Conservation (phyloP, 2,329 filamentous ascomycete species). For the Dactylellina sp. region DNA sequence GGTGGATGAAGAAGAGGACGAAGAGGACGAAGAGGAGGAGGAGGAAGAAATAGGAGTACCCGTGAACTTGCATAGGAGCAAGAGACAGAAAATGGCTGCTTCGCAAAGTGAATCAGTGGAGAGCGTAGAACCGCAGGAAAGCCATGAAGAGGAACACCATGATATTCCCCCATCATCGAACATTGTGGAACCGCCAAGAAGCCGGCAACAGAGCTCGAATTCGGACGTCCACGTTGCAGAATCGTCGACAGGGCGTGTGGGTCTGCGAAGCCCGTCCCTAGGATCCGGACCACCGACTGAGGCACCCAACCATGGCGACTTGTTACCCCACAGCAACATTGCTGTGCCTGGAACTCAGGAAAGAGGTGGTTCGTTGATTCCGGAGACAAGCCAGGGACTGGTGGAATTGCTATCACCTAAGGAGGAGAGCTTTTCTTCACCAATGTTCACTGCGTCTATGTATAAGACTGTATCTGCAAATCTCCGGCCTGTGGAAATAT, state of each 20-base stretch:
- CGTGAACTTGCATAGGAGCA: constrained; percentile 32
- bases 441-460: constrained; percentile 23
- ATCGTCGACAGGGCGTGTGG: constrained; percentile 6
- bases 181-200: constrained; percentile 19
- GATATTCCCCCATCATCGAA: constrained; percentile 17
- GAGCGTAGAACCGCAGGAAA: constrained; percentile 32
- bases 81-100: constrained; percentile 23
- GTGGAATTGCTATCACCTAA: constrained; percentile 42
- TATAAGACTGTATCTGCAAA: constrained; percentile 3
- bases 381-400: constrained; percentile 43
- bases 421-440: constrained; percentile 45
- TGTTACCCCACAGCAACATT: constrained; percentile 4
- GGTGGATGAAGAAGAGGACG: constrained; percentile 56
- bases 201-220: background rate
- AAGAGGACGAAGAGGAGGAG: constrained; percentile 54
- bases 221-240: constrained; percentile 13
- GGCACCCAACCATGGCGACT: constrained; percentile 53
- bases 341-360: constrained; percentile 15
- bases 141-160: constrained; percentile 46
- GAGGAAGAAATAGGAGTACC: constrained; percentile 46
- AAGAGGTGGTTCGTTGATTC: constrained; percentile 37
- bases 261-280: constrained; percentile 21
- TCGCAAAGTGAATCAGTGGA: background rate
- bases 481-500: constrained; percentile 17
- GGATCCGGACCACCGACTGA: background rate